Percentiles rank a stretch among this genome's conserved stretches.
phyloP scores from a whole-genome alignment of 495 filamentous ascomycete genomes.

The Trichoderma asperelloides region DNA sequence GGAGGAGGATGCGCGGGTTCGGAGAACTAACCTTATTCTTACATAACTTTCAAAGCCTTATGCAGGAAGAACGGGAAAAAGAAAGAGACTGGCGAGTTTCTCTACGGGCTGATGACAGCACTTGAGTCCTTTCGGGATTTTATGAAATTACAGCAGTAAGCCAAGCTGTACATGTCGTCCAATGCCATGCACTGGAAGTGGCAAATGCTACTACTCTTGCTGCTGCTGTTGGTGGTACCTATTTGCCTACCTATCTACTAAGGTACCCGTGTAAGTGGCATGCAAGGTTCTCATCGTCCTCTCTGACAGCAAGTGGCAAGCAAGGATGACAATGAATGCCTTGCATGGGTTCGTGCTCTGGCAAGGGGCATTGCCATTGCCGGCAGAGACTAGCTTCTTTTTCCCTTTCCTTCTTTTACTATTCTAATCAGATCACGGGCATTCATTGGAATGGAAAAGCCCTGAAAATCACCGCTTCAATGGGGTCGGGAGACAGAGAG shows the following conservation, averaged over 20 bases:
- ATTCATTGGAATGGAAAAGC: not conserved
- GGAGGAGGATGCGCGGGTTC: not conserved
- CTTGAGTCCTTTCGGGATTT: not conserved
- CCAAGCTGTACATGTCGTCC: too few species aligned
- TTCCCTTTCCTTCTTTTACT: not conserved
- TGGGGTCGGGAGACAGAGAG: not conserved
- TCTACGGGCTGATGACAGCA: not conserved
- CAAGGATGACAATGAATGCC: not conserved
- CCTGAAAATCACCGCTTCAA: not conserved
- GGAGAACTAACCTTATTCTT: constrained; percentile 4
- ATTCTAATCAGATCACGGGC: not conserved
- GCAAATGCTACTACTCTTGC: too few species aligned
- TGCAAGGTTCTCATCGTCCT: too few species aligned
- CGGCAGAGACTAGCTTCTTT: not conserved
- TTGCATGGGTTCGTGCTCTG: not conserved
- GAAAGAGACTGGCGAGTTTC: too few species aligned
- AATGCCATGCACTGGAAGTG: too few species aligned
- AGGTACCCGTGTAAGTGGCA: too few species aligned
- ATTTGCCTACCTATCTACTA: too few species aligned
- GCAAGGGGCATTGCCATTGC: not conserved
- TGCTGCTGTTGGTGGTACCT: too few species aligned
- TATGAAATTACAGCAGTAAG: too few species aligned
- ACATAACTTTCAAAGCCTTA: not conserved
- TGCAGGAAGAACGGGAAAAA: not conserved
- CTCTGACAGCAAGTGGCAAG: too few species aligned